Evolutionary conservation across 169 alveolate species (phyloP), one percentile per base, ranked within the genome.

Genomic region (Plasmodium coatneyi): DNA sequence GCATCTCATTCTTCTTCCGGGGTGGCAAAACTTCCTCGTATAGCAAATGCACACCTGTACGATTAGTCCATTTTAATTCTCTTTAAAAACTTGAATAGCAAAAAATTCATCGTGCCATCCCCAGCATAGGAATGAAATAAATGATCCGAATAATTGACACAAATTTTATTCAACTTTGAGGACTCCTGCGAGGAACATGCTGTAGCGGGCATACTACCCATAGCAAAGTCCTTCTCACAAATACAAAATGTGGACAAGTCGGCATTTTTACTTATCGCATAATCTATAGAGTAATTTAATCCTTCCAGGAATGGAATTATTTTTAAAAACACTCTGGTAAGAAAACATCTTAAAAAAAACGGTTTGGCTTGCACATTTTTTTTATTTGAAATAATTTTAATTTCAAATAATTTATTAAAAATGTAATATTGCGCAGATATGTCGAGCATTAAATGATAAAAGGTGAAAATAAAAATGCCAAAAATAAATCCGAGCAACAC

Each of bases 61-160:
- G 14, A 60, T 22, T 82, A 82, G 6, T 82, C 76, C 54, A 5
- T 43, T 22, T 43, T 71, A 22, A 43, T 5, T 12, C 4, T 39
- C 46, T 46, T 78, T 5, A 86, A 28, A 72, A 86, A 86, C 25
- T 86, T 86, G 41, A 46, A 86, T 30, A 74, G 66, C 80, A 86
- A 86, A 86, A 86, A 76, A 56, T 74, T 86, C 2, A 74, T 49
- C 22, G 76, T 86, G 46, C 93, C 93, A 76, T 86, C 93, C 80
- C 93, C 93, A 19, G 93, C 93, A 74, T 86, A 86, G 28, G 76
- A 36, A 74, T 86, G 93, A 86, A 34, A 86, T 76, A 86, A 74
- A 86, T 86, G 93, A 52, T 86, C 84, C 28, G 93, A 86, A 76
- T 28, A 46, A 9, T 34, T 28, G 46, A 86, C 14, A 52, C 70